Percentiles rank a stretch among this genome's conserved stretches.
These are phyloP conservation scores for Ophioceras dolichostomum DNA, from an alignment of 2,329 filamentous ascomycete species.

Conservation along the genomic window DNA sequence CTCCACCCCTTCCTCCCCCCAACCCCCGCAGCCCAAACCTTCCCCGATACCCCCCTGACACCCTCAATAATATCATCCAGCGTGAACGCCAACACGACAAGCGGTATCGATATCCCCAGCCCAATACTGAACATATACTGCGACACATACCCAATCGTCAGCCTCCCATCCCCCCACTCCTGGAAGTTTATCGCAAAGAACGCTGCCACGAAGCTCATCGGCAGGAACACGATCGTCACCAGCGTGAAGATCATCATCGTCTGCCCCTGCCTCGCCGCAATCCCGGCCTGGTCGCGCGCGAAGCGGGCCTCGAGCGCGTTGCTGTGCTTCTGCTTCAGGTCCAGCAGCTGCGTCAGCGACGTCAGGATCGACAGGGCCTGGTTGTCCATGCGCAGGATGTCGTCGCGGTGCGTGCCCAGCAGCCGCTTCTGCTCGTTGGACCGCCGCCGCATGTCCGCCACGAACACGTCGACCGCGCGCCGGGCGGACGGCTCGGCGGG, in stretches of 20 bases:
- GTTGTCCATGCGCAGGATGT: conserved; percentile 51
- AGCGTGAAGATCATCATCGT: conserved; percentile 32
- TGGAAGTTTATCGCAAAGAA: conserved; percentile 29
- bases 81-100: conserved; percentile 24
- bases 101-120: conserved; percentile 23
- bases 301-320: conserved; percentile 55
- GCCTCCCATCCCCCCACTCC: conserved; percentile 26
- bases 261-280: conserved; percentile 38
- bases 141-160: conserved; percentile 13
- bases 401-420: conserved; percentile 44
- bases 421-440: conserved; percentile 44
- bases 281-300: conserved; percentile 46
- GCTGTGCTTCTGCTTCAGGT: conserved; percentile 58
- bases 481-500: conserved; percentile 1
- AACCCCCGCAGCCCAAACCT: background rate
- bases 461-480: conserved; percentile 3
- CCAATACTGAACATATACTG: conserved; percentile 24
- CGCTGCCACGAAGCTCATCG: conserved; percentile 28
- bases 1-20: background rate
- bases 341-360: conserved; percentile 48
- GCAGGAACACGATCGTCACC: conserved; percentile 30
- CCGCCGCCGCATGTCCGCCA: conserved; percentile 34
- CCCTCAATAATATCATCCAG: conserved; percentile 19
- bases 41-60: conserved; percentile 3
- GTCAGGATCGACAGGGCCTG: conserved; percentile 49